A percentile compares a stretch with the other conserved stretches of the same genome.
phyloP scores from a whole-genome alignment of 1,139 yeast genomes.

The Kodamaea sp. region DNA sequence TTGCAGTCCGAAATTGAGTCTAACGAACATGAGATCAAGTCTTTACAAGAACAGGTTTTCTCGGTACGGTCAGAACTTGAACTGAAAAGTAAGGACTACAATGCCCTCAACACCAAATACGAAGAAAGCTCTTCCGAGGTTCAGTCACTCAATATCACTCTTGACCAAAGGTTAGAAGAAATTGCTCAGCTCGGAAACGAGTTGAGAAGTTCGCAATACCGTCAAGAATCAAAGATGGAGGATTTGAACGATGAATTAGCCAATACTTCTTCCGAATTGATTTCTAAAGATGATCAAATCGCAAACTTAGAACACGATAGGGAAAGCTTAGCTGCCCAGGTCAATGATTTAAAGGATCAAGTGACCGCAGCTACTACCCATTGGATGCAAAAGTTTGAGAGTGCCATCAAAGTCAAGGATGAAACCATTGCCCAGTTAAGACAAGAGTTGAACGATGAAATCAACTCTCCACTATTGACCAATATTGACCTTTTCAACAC shows the following conservation, averaged over 20 bases:
- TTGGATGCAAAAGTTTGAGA: conserved; percentile 11
- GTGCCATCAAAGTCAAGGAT: conserved; percentile 9
- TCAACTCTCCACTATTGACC: conserved; percentile 9
- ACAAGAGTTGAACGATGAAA: conserved; percentile 10
- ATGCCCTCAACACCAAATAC: neutral
- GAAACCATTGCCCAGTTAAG: conserved; percentile 8
- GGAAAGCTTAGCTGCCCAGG: conserved; percentile 5
- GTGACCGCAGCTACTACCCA: conserved; percentile 10
- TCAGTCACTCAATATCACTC: conserved; percentile 4
- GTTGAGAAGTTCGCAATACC: conserved; percentile 7
- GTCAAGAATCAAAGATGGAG: conserved; percentile 10
- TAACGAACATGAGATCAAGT: conserved; percentile 1
- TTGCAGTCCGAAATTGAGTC: neutral
- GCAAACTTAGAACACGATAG: conserved; percentile 7
- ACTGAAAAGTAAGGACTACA: neutral
- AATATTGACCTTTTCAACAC: conserved; percentile 8
- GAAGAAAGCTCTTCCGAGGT: conserved; percentile 1
- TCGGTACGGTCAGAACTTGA: neutral
- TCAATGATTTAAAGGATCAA: conserved; percentile 17
- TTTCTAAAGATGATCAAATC: conserved; percentile 8
- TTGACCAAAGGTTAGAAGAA: conserved; percentile 14
- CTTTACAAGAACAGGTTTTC: neutral
- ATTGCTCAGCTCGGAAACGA: conserved; percentile 10
- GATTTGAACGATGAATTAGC: conserved; percentile 12
- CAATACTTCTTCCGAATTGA: conserved; percentile 7